Evolutionary conservation across 164 flowering plant genomes (phyloP), one percentile per base, ranked within the genome.

Genomic region (Nymphaea colorata): DNA sequence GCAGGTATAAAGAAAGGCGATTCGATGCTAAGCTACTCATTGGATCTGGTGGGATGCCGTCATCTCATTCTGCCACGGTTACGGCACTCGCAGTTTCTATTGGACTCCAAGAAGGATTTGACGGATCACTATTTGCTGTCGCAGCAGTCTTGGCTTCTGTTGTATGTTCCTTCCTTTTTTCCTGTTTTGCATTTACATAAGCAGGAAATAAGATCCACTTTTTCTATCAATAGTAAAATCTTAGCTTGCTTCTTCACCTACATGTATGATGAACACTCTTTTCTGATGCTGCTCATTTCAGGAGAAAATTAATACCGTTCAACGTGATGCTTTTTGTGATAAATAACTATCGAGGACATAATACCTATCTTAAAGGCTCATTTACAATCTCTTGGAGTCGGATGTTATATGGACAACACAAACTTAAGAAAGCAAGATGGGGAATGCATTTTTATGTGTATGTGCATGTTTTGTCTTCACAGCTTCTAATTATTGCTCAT

Each of bases 31-130:
- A 84, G 78, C 84, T 76, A 73, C 83, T 94, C 42, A 60, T 87
- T 71, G 88, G 86, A 59, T 89, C 98, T 25, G 98, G 98, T 66
- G 98, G 98, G 66, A 94, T 94, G 98, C 98, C 98, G 12, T 94
- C 98, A 3, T 89, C 98, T n/a, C 98, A 94, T 83, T 88, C 97
- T 69, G 84, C 98, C 18, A 91, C 96, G 7, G 98, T 91, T 43
- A 80, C 86, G 71, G 97, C 96, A 71, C 87, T 94, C 66, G 95
- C 96, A 18, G 59, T 70, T 42, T 87, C 91, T 16, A 67, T 88
- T 73, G 98, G 98, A 15, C 79, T 86, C 43, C 86, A 85, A 70
- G 96, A 94, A 65, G 95, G 98, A 66, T 82, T 88, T 73, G 90
- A 85, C 60, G 92, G 92, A 78, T 78, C 97, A 2, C 6, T 72